phyloP scores from a whole-genome alignment of 495 filamentous ascomycete genomes.

The Daldinia concentrica region DNA sequence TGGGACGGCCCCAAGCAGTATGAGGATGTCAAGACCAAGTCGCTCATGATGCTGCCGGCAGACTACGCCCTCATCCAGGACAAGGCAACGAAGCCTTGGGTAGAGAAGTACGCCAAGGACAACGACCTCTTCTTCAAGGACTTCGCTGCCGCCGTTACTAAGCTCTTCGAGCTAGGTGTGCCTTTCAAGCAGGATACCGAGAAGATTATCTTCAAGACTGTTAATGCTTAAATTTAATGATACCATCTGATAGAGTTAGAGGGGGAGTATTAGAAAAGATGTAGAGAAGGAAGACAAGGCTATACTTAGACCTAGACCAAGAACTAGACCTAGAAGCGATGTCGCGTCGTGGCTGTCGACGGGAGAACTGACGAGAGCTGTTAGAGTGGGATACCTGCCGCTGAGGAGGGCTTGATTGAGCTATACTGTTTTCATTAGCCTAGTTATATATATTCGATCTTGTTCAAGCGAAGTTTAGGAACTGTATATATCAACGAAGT shows the following conservation, averaged over 20 bases:
- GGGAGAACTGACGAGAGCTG: constrained; percentile 5
- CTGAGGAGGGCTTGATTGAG: constrained; percentile 10
- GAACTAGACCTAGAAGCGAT: constrained; percentile 31
- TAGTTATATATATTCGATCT: constrained; percentile 9
- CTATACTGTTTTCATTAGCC: constrained; percentile 25
- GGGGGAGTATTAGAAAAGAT: constrained; percentile 6
- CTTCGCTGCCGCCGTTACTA: constrained; percentile 79
- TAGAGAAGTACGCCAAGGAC: constrained; percentile 92
- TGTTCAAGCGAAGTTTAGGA: constrained; percentile 2
- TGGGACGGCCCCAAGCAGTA: constrained; percentile 90
- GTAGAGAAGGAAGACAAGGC: constrained; percentile 14
- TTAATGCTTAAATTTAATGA: constrained; percentile 44
- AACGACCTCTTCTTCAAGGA: constrained; percentile 93
- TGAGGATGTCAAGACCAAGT: constrained; percentile 83
- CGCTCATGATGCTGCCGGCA: constrained; percentile 96
- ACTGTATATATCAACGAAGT: constrained; percentile 6
- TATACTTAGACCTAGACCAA: constrained; percentile 35
- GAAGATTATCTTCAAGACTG: constrained; percentile 80
- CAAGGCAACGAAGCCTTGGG: constrained; percentile 83
- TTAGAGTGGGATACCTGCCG: constrained; percentile 9
- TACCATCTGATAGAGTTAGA: constrained; percentile 39
- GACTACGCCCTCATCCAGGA: constrained; percentile 91
- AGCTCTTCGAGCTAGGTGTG: constrained; percentile 94
- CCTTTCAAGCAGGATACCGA: constrained; percentile 77
- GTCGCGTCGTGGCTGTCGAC: constrained; percentile 1